Conservation (phyloP, 2,329 filamentous ascomycete genomes). For the Aspergillus arachidicola region DNA sequence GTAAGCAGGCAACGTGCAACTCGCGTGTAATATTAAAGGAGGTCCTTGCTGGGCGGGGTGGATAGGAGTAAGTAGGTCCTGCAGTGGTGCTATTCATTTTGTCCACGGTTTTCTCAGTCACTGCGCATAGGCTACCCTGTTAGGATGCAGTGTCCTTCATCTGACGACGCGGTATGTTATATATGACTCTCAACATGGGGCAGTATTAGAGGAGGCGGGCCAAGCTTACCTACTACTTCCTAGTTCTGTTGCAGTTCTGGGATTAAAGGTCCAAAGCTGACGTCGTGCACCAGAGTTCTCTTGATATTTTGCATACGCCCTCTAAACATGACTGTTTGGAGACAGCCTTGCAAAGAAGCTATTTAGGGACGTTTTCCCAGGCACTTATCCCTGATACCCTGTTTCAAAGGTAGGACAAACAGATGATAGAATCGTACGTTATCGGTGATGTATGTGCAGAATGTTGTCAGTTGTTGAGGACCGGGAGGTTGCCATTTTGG, state of each 20-base stretch:
- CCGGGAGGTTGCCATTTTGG: not conserved
- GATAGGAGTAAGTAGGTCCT: not conserved
- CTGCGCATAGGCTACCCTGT: not conserved
- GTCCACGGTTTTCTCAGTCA: not conserved
- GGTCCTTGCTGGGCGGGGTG: not conserved
- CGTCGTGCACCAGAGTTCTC: not conserved
- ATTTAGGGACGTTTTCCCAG: not conserved
- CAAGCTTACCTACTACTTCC: not conserved
- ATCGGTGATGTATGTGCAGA: not conserved
- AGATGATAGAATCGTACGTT: not conserved
- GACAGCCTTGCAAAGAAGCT: not conserved
- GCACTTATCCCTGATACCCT: not conserved
- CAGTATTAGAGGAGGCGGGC: not conserved
- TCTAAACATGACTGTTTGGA: not conserved
- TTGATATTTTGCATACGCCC: not conserved
- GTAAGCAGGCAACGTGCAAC: constrained; percentile 15
- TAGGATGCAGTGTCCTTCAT: not conserved
- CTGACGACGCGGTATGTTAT: not conserved
- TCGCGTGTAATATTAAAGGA: not conserved
- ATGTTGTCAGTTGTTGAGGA: not conserved
- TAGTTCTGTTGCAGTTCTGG: not conserved
- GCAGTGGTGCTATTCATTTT: not conserved
- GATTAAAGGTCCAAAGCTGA: not conserved
- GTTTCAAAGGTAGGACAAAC: not conserved
- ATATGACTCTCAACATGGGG: not conserved